Conservation (phyloP, 768 basidiomycete genomes). For the Suillus subalutaceus region DNA sequence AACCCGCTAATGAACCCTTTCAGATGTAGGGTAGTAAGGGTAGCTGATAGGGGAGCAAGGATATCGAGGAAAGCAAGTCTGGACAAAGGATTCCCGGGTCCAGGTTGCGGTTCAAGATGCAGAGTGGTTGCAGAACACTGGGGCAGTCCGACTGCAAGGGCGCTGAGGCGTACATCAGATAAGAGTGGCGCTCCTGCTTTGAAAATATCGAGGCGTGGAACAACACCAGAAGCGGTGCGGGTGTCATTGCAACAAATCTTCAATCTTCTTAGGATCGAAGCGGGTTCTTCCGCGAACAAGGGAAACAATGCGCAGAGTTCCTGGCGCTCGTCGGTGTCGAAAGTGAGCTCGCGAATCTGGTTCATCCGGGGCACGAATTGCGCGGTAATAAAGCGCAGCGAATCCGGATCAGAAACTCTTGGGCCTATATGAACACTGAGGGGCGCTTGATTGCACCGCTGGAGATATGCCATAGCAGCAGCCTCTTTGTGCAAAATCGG, state of each 20-base stretch:
- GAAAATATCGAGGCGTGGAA: slow-evolving; percentile 36
- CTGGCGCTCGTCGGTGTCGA: slow-evolving; percentile 35
- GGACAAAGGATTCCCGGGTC: slow-evolving; percentile 30
- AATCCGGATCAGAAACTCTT: slow-evolving; percentile 24
- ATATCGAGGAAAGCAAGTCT: slow-evolving; percentile 31
- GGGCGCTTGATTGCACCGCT: slow-evolving; percentile 34
- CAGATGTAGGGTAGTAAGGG: slow-evolving; percentile 35
- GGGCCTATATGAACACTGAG: slow-evolving; percentile 37
- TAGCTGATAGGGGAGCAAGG: slow-evolving; percentile 28
- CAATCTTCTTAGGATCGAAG: slow-evolving; percentile 30
- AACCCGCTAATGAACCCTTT: slow-evolving; percentile 35
- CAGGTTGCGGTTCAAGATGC: slow-evolving; percentile 38
- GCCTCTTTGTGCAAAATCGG: slow-evolving; percentile 32
- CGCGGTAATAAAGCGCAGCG: slow-evolving; percentile 29
- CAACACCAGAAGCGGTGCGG: slow-evolving; percentile 27
- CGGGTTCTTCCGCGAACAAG: slow-evolving; percentile 26
- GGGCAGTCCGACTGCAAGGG: slow-evolving; percentile 35
- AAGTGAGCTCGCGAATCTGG: slow-evolving; percentile 34
- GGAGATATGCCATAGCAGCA: slow-evolving; percentile 32
- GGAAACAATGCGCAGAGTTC: slow-evolving; percentile 27
- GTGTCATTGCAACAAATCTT: slow-evolving; percentile 32
- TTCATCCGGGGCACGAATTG: slow-evolving; percentile 33
- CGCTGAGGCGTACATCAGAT: slow-evolving; percentile 34
- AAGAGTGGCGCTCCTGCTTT: slow-evolving; percentile 34
- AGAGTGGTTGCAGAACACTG: slow-evolving; percentile 30